Base-by-base conservation (phyloP, 169 alveolate species). In the Babesia bovis region DNA sequence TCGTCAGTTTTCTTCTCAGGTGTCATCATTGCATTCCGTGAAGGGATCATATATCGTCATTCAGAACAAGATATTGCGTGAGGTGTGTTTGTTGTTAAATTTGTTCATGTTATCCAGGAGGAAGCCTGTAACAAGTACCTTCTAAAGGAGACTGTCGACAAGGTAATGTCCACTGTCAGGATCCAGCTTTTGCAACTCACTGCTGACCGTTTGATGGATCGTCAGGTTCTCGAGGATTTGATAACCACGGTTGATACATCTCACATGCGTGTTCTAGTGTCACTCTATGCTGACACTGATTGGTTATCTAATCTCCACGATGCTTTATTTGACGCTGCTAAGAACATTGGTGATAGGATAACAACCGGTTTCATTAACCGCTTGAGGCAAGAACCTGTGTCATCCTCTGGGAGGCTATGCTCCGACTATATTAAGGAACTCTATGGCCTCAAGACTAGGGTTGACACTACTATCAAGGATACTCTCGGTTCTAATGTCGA, bases 271-370 rank as follows among this genome's bases (percentile, higher is more conserved):
- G 50, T 68, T 30, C 45, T 76, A 47, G 45, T 51, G 23, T 28
- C 85, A 4, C 38, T 76, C 1, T 76, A 76, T 23, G 66, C 30
- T 6, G 33, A 66, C 50, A 56, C 82, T 13, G 52, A 76, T n/a
- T 76, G 44, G 45, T 41, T 2, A 23, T 19, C 42, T 23, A 5
- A 23, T 30, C 40, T 76, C 40, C 66, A 51, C 4, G 67, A 76
- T 44, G 55, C 66, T 45, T 50, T 76, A 60, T 58, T 76, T 50
- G 60, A 21, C 12, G 53, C 82, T n/a, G 32, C 71, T 9, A 42
- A 76, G 71, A 32, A 41, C 49, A 63, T 63, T 60, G 73, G 73
- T 10, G 73, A 63, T 12, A 33, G 35, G 13, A 47, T 63, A 13
- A 33, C 50, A 5, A 23, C n/a, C 0, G 49, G 10, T 4, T 47